Conservation (phyloP, 495 filamentous ascomycete genomes). For the Aspergillus ostianus region DNA sequence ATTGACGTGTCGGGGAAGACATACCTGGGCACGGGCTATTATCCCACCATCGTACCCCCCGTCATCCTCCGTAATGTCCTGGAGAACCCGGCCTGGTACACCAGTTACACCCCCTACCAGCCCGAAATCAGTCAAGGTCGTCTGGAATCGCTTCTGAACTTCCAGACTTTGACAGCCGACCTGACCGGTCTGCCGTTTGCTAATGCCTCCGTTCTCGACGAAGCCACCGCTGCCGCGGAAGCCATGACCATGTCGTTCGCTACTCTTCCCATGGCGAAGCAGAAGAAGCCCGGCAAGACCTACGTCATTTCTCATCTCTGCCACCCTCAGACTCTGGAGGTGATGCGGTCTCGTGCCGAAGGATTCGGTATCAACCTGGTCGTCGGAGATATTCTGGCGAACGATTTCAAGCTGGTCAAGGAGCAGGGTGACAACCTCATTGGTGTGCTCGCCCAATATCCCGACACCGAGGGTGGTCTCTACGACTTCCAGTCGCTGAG, state of each 20-base stretch:
- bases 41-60: constrained; percentile 78
- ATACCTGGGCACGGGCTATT: constrained; percentile 88
- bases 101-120: constrained; percentile 97
- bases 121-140: constrained; percentile 97
- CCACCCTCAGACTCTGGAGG: constrained; percentile 87
- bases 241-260: constrained; percentile 95
- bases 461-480: constrained; percentile 83
- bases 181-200: constrained; percentile 85
- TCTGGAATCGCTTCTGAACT: constrained; percentile 91
- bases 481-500: constrained; percentile 71
- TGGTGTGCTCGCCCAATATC: constrained; percentile 93
- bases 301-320: constrained; percentile 81
- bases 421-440: constrained; percentile 79
- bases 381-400: constrained; percentile 65
- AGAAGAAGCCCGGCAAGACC: constrained; percentile 72
- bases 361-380: constrained; percentile 86
- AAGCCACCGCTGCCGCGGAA: constrained; percentile 92
- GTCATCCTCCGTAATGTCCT: constrained; percentile 95
- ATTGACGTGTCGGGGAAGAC: constrained; percentile 56
- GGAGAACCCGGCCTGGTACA: constrained; percentile 97
- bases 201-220: constrained; percentile 92
- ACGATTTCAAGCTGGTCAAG: constrained; percentile 62
- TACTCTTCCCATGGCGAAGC: constrained; percentile 65
- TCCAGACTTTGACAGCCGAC: constrained; percentile 92
- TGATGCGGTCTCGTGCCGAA: constrained; percentile 84